Conservation (phyloP, 768 basidiomycete species). For the Hirschioporus abietinus region DNA sequence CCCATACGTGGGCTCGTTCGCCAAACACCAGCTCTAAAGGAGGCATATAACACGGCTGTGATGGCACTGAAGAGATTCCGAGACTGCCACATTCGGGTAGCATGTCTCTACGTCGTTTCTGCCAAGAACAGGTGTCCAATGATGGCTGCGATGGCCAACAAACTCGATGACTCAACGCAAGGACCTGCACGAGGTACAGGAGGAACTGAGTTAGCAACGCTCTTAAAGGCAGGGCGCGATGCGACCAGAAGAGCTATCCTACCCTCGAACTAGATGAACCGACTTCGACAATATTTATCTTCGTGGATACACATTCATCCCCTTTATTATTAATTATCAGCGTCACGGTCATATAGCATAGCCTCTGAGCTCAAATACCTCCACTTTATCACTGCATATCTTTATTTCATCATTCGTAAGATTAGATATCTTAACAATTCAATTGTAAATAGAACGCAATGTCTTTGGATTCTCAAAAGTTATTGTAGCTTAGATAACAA, state of each 20-base stretch:
- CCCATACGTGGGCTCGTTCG: conserved; percentile 59
- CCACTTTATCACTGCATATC: neutral
- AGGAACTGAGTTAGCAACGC: conserved; percentile 73
- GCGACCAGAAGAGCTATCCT: conserved; percentile 68
- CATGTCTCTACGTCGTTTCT: conserved; percentile 82
- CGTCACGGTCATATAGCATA: neutral
- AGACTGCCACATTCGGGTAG: conserved; percentile 86
- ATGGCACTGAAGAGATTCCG: conserved; percentile 75
- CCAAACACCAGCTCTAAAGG: conserved; percentile 50
- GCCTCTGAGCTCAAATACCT: neutral
- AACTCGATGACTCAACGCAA: conserved; percentile 30
- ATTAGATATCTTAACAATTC: neutral
- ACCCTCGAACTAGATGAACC: neutral
- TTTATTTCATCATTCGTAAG: neutral
- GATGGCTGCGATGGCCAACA: conserved; percentile 42
- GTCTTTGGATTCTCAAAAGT: neutral
- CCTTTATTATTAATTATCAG: conserved; percentile 1
- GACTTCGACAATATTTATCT: neutral
- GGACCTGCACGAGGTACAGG: conserved; percentile 79
- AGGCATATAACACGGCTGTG: conserved; percentile 77
- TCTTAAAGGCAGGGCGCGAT: conserved; percentile 88
- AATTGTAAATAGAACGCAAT: neutral
- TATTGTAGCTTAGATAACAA: neutral
- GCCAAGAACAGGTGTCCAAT: conserved; percentile 47
- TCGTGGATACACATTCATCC: neutral